Evolutionary conservation across 1,284 basidiomycete species (phyloP), one percentile per base, ranked within the genome.

Genomic region (Trichosporon coremiiforme): DNA sequence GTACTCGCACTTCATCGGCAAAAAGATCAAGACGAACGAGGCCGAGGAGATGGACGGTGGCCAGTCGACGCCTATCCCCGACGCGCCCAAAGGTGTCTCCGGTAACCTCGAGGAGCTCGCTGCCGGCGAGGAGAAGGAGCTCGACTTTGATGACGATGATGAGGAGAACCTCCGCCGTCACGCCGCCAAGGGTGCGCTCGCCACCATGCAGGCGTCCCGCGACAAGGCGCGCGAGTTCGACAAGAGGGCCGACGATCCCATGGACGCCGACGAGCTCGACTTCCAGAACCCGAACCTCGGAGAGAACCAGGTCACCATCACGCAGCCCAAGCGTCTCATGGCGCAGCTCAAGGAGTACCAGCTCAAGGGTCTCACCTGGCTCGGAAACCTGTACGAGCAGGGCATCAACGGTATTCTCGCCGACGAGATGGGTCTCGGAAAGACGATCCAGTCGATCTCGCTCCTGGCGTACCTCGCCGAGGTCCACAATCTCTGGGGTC

Each of bases 361-460:
- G 83, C 85, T 99, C 74, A 99, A 99, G 82, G 97, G 97, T 75
- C 86, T 99, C 65, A 99, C 98, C 74, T 99, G 97, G 97, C 87
- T 99, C 25, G 97, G 91, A 36, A 98, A 96, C 29, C 85, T 99
- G 57, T 99, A 99, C 82, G 97, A 99, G 83, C 96, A 99, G 83
- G 97, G 97, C 66, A 99, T 99, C 86, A 98, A 98, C 79, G 95
- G 95, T 72, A 98, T 98, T 77, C 87, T 98, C 15, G 95, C 95
- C 3, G 97, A 99, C 82, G 97, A 99, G 85, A 99, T 99, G 97
- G 95, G 94, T 86, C 88, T 95, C 31, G 94, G 94, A 76, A 95
- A 95, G 93, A 99, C 97, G 31, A 95, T 99, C 17, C 97, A 99
- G 87, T 98, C 95, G 0, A 99, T 99, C 68, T 97, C 97, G 22